These are phyloP conservation scores for Limtongia smithiae DNA, from an alignment of 805 yeast species.

Conservation along the genomic window DNA sequence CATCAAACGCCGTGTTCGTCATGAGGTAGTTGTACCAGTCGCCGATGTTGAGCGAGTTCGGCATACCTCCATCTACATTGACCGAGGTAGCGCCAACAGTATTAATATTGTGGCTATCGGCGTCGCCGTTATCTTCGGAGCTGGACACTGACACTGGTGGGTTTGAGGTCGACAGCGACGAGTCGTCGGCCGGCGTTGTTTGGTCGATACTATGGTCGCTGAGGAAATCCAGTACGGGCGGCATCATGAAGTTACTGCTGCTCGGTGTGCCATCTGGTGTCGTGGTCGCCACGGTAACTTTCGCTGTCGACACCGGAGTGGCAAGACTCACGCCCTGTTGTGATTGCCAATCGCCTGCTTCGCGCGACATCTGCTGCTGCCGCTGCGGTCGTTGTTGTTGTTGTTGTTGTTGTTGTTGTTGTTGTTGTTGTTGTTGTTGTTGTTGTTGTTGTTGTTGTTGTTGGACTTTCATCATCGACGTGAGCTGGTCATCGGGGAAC, in stretches of 20 bases:
- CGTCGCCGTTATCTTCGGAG: not conserved
- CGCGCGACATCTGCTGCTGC: not conserved
- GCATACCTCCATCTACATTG: constrained; percentile 29
- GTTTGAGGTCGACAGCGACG: not conserved
- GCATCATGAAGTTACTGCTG: not conserved
- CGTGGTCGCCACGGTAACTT: not conserved
- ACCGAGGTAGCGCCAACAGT: not conserved
- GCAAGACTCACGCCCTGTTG: no score
- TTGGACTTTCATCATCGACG: not conserved
- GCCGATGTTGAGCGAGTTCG: constrained; percentile 37
- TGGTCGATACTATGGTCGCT: constrained; percentile 10
- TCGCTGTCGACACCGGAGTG: not conserved
- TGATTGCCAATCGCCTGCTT: no score
- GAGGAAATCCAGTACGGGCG: constrained; percentile 3
- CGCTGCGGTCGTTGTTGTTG: constrained; percentile 2
- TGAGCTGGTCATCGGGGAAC: constrained; percentile 43
- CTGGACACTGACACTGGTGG: not conserved
- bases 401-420: not conserved
- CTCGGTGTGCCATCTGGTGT: constrained; percentile 1
- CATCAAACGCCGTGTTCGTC: constrained; percentile 18
- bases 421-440: not conserved
- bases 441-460: not conserved
- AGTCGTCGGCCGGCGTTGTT: constrained; percentile 12
- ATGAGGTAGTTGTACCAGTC: constrained; percentile 42
- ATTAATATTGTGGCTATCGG: not conserved